Percentiles rank a stretch among this genome's conserved stretches.
Conservation (phyloP, 2,329 filamentous ascomycete genomes). For the Ascochyta lentis region DNA sequence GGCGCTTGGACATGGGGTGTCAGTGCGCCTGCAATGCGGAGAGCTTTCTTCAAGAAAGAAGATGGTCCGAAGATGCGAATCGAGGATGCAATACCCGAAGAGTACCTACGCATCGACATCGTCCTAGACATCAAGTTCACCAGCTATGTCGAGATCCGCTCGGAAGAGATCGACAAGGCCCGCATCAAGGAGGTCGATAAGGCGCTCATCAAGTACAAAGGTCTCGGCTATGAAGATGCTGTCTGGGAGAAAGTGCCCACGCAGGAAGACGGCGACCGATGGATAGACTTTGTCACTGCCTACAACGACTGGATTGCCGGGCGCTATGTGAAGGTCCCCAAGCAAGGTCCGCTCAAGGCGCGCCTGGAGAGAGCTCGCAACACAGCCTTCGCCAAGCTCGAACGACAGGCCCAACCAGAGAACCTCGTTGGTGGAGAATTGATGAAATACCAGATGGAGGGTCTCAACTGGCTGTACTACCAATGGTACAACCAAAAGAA, state of each 20-base stretch:
- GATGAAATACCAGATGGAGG: conserved; percentile 93
- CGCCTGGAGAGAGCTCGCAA: conserved; percentile 73
- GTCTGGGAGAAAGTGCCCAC: conserved; percentile 87
- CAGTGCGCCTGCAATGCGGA: conserved; percentile 68
- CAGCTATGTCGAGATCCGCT: conserved; percentile 63
- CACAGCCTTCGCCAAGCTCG: conserved; percentile 69
- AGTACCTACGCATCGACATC: conserved; percentile 85
- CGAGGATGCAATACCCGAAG: conserved; percentile 84
- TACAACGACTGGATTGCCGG: conserved; percentile 87
- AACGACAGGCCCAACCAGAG: conserved; percentile 74
- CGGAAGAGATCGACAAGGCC: conserved; percentile 72
- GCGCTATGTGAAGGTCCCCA: conserved; percentile 71
- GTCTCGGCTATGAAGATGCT: conserved; percentile 85
- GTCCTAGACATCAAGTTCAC: conserved; percentile 81
- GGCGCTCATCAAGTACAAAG: conserved; percentile 89
- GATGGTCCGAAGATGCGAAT: conserved; percentile 71
- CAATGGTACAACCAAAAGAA: conserved; percentile 85
- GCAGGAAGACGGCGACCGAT: conserved; percentile 69
- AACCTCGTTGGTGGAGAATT: conserved; percentile 78
- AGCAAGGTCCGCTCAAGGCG: conserved; percentile 63
- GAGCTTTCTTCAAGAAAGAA: conserved; percentile 76
- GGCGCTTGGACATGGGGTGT: conserved; percentile 88
- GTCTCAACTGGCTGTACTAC: conserved; percentile 92
- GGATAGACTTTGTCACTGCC: conserved; percentile 79
- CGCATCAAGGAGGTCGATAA: conserved; percentile 75